These are phyloP conservation scores for Galerina sulciceps DNA, from an alignment of 768 basidiomycete genomes.

Conservation along the genomic window DNA sequence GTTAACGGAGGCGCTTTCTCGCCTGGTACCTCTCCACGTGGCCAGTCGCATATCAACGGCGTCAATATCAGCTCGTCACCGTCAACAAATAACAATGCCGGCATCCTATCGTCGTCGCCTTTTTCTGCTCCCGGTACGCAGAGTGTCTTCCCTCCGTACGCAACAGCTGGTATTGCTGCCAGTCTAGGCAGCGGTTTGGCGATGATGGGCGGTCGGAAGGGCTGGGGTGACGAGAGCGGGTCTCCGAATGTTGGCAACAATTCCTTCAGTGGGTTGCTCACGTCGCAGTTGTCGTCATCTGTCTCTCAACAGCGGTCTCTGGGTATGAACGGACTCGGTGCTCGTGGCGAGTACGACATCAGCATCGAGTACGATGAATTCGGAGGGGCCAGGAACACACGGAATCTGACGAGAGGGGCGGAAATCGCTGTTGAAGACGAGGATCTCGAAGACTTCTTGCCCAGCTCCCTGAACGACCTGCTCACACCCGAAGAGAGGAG, in stretches of 20 bases:
- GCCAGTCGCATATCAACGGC: conserved; percentile 30
- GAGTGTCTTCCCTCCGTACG: conserved; percentile 50
- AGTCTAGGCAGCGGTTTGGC: conserved; percentile 63
- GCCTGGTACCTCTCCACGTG: conserved; percentile 63
- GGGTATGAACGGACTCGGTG: conserved; percentile 10
- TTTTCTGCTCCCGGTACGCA: conserved; percentile 78
- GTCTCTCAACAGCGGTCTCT: conserved; percentile 22
- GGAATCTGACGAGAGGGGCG: conserved; percentile 23
- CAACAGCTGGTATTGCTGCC: conserved; percentile 57
- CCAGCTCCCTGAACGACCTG: conserved; percentile 85
- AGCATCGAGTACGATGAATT: conserved; percentile 46
- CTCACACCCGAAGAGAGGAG: conserved; percentile 88
- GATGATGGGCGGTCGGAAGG: conserved; percentile 47
- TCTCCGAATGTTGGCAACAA: conserved; percentile 15
- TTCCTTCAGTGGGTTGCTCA: conserved; percentile 25
- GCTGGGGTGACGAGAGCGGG: conserved; percentile 35
- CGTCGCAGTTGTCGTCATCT: conserved; percentile 25
- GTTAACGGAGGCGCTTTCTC: conserved; percentile 46
- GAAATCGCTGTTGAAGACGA: conserved; percentile 67
- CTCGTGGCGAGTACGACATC: conserved; percentile 35
- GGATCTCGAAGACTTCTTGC: conserved; percentile 88
- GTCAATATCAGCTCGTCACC: conserved; percentile 38
- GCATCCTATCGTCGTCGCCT: conserved; percentile 63
- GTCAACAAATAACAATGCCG: conserved; percentile 24
- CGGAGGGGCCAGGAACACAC: conserved; percentile 19